A percentile compares a stretch with the other conserved stretches of the same genome.
Conservation (phyloP, 768 basidiomycete genomes). For the Amanita thiersii region DNA sequence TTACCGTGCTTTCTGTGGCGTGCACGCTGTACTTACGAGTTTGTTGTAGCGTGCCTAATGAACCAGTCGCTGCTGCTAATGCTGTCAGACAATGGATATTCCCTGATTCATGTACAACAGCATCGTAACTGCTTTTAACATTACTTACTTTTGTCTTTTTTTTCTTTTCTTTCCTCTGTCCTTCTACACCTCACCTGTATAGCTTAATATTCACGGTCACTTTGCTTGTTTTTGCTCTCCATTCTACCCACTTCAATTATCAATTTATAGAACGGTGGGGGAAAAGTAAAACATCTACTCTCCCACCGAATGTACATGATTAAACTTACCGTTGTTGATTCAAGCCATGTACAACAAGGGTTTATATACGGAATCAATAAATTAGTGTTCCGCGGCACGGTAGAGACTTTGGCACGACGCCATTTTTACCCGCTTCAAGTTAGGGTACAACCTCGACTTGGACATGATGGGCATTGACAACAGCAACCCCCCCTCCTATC, state of each 20-base stretch:
- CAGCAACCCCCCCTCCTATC: no score
- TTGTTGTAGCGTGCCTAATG: constrained; percentile 53
- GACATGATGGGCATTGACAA: no score
- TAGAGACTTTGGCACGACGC: no score
- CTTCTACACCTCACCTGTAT: background rate
- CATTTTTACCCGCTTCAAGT: no score
- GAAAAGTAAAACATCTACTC: constrained; percentile 2
- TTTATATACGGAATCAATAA: background rate
- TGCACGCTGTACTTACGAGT: constrained; percentile 8
- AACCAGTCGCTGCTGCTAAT: constrained; percentile 57
- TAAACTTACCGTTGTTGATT: background rate
- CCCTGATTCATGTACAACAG: constrained; percentile 13
- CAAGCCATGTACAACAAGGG: background rate
- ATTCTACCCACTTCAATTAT: constrained; percentile 5
- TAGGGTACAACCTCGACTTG: no score
- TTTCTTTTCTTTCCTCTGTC: background rate
- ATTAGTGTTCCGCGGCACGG: no score
- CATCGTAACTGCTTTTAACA: background rate
- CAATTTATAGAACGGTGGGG: constrained; percentile 9
- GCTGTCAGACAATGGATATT: constrained; percentile 80
- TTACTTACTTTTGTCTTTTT: background rate
- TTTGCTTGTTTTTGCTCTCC: background rate
- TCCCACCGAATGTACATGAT: constrained; percentile 1
- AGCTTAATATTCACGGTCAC: background rate
- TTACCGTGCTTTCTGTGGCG: background rate